Evolutionary conservation across 805 yeast species (phyloP).

Genomic region (Teunomyces kruisii): DNA sequence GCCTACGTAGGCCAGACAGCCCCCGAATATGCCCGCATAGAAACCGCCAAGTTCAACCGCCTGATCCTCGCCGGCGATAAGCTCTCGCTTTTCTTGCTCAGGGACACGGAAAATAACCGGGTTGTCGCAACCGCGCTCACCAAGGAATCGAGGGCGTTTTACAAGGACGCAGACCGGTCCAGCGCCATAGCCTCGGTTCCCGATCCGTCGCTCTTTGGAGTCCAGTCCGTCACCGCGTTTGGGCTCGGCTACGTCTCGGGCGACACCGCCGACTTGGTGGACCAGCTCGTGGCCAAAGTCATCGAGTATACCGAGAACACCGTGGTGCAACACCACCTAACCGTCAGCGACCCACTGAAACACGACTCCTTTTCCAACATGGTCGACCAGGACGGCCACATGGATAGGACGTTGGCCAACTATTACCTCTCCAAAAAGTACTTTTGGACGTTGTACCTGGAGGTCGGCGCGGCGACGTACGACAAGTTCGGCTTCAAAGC

Average conservation of each 20-base stretch:
- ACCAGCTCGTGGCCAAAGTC: slow-evolving; percentile 22
- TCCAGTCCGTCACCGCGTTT: slow-evolving; percentile 28
- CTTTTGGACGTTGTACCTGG: slow-evolving; percentile 62
- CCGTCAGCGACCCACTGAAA: slow-evolving; percentile 19
- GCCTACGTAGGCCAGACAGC: background rate
- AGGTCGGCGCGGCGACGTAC: slow-evolving; percentile 69
- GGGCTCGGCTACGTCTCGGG: slow-evolving; percentile 29
- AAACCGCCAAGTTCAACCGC: background rate
- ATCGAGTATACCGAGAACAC: slow-evolving; percentile 32
- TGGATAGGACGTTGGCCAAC: slow-evolving; percentile 31
- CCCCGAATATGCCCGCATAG: background rate
- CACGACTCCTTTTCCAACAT: slow-evolving; percentile 31
- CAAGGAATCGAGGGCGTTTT: slow-evolving; percentile 25
- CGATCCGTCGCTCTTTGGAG: slow-evolving; percentile 32
- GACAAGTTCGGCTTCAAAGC: slow-evolving; percentile 56
- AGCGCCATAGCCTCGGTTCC: slow-evolving; percentile 27
- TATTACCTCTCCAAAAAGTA: slow-evolving; percentile 36
- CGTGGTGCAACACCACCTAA: slow-evolving; percentile 25
- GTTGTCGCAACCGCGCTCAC: slow-evolving; percentile 25
- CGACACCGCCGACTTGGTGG: slow-evolving; percentile 16
- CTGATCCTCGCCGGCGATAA: background rate
- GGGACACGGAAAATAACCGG: slow-evolving; percentile 12
- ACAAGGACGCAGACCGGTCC: slow-evolving; percentile 25
- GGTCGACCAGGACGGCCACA: slow-evolving; percentile 27
- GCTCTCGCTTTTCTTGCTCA: background rate